Evolutionary conservation across 2,329 filamentous ascomycete genomes (phyloP), one percentile per base, ranked within the genome.

Genomic region (Colletotrichum godetiae): DNA sequence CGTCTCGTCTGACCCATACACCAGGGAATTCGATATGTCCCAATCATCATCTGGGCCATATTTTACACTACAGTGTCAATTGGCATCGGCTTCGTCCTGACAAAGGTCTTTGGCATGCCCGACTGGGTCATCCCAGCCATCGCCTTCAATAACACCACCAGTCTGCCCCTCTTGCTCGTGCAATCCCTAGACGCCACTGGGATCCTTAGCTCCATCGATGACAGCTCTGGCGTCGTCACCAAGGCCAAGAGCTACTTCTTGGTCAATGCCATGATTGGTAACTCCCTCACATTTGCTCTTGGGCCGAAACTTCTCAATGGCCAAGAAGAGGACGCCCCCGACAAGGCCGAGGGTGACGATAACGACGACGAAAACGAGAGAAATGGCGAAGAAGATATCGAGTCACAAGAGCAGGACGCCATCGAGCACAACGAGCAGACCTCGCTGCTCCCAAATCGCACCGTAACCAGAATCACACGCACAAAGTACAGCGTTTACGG

Each of bases 231-330:
- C 3, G 89, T 89, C 0, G 82, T 92, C 13, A 86, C 88, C 66
- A 84, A 91, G 11, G 90, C 90, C 7, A 90, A 92, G 78, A 89
- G 88, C 15, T 93, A 92, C 79, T 92, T 93, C 77, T 81, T 93
- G 4, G 87, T 93, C 72, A 92, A 91, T 75, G 87, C 91, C 4
- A 92, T 92, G 67, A 84, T 93, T 11, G 88, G 86, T 55, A 92
- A 91, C 77, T 89, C 87, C 65, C 80, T 93, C 72, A 92, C 91
- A 0, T 93, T 93, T 78, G 89, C 89, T 0, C 82, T 93, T 3
- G 91, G 91, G 0, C 91, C 91, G 7, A 72, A 53, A 37, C 62
- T 72, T 2, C 68, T 74, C 35, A 74, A 74, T 0, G 74, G 74
- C 13, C 73, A 73, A 1, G 67, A 73, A 7, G 73, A 76, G 56